Conservation (phyloP, 1,284 basidiomycete genomes). For the Cutaneotrichosporon spelunceum region DNA sequence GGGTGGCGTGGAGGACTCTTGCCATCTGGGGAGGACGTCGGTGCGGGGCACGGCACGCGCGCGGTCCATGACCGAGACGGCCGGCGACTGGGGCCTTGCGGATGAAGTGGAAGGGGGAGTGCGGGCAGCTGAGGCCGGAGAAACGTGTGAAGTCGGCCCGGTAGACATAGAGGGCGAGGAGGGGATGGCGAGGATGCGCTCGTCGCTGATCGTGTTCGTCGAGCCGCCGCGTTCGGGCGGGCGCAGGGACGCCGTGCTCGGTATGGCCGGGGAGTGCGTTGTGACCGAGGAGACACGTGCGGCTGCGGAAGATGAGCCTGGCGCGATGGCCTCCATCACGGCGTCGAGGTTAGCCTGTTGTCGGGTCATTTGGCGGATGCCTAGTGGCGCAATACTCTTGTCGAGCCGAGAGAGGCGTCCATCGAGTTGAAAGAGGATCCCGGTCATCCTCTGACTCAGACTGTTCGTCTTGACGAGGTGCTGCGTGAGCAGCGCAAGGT, state of each 20-base stretch:
- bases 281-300: not conserved
- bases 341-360: conserved; percentile 18
- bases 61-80: conserved; percentile 22
- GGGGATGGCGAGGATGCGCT: not conserved
- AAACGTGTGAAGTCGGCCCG: too few relatives aligned
- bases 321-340: conserved; percentile 6
- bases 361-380: conserved; percentile 41
- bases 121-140: not conserved
- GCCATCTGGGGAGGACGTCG: conserved; percentile 20
- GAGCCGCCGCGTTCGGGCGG: conserved; percentile 1
- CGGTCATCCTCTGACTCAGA: conserved; percentile 51
- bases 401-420: conserved; percentile 47
- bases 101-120: not conserved
- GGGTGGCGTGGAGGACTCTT: conserved; percentile 2
- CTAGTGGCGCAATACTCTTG: conserved; percentile 50
- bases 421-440: conserved; percentile 48
- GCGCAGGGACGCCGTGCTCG: not conserved
- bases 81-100: not conserved
- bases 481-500: conserved; percentile 51
- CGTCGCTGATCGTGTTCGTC: not conserved
- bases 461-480: conserved; percentile 51
- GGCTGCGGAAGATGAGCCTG: too few relatives aligned
- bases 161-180: not conserved
- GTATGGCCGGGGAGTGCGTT: not conserved
- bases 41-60: conserved; percentile 18